Base-by-base conservation (phyloP, 164 flowering plant genomes). In the Brasenia schreberi region DNA sequence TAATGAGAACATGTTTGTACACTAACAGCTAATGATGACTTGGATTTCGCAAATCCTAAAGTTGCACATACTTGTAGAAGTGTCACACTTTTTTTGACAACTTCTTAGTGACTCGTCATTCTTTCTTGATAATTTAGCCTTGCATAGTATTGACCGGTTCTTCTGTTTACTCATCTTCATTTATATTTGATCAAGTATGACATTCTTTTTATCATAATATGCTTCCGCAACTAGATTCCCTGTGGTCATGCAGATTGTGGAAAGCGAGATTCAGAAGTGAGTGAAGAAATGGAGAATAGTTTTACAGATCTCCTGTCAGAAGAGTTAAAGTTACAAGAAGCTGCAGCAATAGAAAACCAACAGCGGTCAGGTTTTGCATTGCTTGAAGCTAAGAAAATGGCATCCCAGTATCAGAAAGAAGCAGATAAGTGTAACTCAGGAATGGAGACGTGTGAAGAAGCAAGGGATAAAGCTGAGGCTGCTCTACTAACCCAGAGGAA, bases 381-480 rank as follows among this genome's bases (percentile, higher is more conserved):
- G 56, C 80, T 83, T 6, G 86, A 89, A 78, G 95, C 96, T 11
- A 92, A 90, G 80, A 94, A 91, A 74, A 65, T 84, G 72, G 82
- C 96, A 61, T 94, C 98, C 53, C 90, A 84, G 56, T 94, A 89
- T 72, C 96, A 86, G 74, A 94, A 94, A 76, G 98, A 94, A 69
- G 98, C 97, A 18, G 96, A 94, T 79, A 94, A 94, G 69, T 94
- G 98, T 80, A 94, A 84, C 66, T 94, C 97, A 27, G 97, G 98
- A 42, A 94, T 94, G 97, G 98, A 87, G 72, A 91, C 97, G 16
- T 94, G 97, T 66, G 98, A 91, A 71, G 97, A 84, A 72, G 97
- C 98, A 43, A 83, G 96, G 71, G 98, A 91, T 70, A 89, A 80
- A 70, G 78, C 97, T n/a, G 96, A 91, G 74, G 86, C 80, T 44